These are phyloP conservation scores for Bromus sterilis DNA, from an alignment of 176 grass and related monocot species.

Conservation along the genomic window DNA sequence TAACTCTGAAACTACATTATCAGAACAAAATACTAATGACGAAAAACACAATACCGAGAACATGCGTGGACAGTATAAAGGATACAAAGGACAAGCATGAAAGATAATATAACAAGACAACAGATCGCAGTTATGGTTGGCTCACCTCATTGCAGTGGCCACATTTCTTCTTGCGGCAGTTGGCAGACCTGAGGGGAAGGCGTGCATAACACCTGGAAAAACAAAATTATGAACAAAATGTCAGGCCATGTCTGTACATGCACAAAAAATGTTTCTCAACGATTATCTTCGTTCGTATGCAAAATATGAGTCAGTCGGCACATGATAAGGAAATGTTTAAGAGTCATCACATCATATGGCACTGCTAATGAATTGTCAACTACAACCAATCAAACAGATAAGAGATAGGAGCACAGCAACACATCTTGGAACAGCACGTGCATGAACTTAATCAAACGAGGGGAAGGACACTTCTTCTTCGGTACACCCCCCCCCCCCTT, in stretches of 20 bases:
- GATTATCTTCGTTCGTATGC: background rate
- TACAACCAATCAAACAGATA: background rate
- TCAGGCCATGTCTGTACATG: background rate
- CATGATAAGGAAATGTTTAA: no score
- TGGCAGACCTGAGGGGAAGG: background rate
- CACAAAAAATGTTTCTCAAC: background rate
- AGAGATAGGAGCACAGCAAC: background rate
- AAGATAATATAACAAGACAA: background rate
- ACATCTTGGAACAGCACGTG: background rate
- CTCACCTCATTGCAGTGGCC: constrained; percentile 2
- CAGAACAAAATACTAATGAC: background rate
- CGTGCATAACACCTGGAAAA: background rate
- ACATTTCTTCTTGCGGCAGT: constrained; percentile 12
- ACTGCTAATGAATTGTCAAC: background rate
- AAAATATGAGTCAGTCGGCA: background rate
- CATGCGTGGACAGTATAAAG: background rate
- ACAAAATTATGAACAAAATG: background rate
- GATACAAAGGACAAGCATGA: background rate
- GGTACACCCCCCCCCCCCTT: no score
- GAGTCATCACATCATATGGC: background rate
- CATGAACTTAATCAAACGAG: background rate
- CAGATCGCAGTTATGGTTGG: background rate
- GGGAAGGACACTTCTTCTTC: no score
- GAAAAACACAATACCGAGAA: background rate
- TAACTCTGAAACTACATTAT: background rate